Evolutionary conservation across 2,329 filamentous ascomycete genomes (phyloP).

Genomic region (Arthroderma sp.): DNA sequence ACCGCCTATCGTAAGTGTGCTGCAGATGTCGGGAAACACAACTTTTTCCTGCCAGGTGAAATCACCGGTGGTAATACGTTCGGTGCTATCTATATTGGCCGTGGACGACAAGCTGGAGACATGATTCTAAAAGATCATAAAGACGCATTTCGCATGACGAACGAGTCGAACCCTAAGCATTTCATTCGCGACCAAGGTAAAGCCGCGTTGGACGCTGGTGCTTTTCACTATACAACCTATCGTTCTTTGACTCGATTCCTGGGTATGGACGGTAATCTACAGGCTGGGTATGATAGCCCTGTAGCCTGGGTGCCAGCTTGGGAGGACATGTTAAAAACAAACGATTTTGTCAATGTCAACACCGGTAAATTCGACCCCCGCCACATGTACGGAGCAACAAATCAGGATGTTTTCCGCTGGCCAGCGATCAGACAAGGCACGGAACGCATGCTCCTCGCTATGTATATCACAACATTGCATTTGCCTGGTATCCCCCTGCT

Average conservation of each 20-base stretch:
- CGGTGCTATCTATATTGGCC: constrained; percentile 48
- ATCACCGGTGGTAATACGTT: constrained; percentile 50
- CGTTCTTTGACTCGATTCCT: constrained; percentile 49
- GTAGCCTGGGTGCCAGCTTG: constrained; percentile 44
- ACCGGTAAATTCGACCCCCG: constrained; percentile 50
- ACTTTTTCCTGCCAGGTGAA: constrained; percentile 53
- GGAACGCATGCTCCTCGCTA: constrained; percentile 43
- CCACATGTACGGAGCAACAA: constrained; percentile 51
- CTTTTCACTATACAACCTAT: constrained; percentile 54
- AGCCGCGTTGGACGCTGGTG: constrained; percentile 45
- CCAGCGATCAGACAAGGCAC: constrained; percentile 45
- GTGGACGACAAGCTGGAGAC: constrained; percentile 42
- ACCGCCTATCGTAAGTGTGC: constrained; percentile 46
- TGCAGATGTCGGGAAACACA: constrained; percentile 42
- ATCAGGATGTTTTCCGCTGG: constrained; percentile 55
- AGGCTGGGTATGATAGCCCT: constrained; percentile 41
- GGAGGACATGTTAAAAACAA: constrained; percentile 44
- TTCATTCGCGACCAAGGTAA: constrained; percentile 42
- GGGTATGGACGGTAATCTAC: constrained; percentile 45
- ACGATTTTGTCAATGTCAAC: constrained; percentile 48
- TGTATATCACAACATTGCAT: constrained; percentile 46
- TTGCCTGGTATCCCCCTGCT: constrained; percentile 49
- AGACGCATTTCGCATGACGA: constrained; percentile 37
- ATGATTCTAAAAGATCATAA: constrained; percentile 37
- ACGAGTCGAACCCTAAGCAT: constrained; percentile 28